Conservation (phyloP, 352 stramenopile genomes). For the Phytophthora ramorum region DNA sequence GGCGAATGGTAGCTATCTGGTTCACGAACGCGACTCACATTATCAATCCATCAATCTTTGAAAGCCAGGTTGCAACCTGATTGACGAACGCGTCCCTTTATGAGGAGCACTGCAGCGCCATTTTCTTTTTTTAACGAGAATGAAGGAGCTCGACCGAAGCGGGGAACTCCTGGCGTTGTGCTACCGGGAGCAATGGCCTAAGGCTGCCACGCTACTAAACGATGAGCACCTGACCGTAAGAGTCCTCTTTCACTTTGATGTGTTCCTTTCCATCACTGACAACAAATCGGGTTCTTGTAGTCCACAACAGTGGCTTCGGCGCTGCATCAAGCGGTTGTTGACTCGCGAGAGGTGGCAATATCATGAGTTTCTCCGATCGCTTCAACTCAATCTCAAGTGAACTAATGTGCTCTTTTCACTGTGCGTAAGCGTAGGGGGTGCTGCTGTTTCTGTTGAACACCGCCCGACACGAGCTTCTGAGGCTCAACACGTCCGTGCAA, state of each 20-base stretch:
- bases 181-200: constrained; percentile 45
- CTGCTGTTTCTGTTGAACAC: constrained; percentile 28
- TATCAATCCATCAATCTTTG: not conserved
- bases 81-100: too few species aligned
- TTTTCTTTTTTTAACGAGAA: constrained; percentile 19
- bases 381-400: not conserved
- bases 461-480: constrained; percentile 13
- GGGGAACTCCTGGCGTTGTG: constrained; percentile 50
- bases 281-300: not conserved
- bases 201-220: constrained; percentile 23
- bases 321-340: constrained; percentile 36
- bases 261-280: not conserved
- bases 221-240: constrained; percentile 25
- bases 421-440: constrained; percentile 4
- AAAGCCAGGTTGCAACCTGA: too few species aligned
- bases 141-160: constrained; percentile 42
- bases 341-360: constrained; percentile 26
- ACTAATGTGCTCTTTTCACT: not conserved
- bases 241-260: not conserved
- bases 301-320: constrained; percentile 29
- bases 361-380: not conserved
- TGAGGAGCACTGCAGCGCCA: too few species aligned
- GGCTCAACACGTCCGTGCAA: constrained; percentile 32
- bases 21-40: not conserved
- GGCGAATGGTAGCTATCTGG: too few species aligned